phyloP scores from a whole-genome alignment of 225 moss, liverwort and hornwort genomes.

The Lunularia cruciata region DNA sequence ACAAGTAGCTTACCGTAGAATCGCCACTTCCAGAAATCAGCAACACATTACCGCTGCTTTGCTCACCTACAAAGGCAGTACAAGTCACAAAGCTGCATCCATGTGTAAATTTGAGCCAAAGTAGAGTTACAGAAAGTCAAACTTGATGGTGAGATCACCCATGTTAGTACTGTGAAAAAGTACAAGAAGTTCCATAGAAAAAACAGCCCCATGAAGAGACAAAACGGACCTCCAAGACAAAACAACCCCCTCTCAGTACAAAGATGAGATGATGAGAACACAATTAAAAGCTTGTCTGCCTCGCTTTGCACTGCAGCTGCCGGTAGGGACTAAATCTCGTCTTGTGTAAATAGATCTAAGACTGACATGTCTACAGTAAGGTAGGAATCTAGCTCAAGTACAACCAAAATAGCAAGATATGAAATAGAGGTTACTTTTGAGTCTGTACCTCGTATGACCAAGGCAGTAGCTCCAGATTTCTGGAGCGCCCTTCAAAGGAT shows the following conservation, averaged over 20 bases:
- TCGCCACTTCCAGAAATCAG: conserved; percentile 94
- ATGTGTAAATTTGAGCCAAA: conserved; percentile 40
- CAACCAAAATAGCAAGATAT: no score
- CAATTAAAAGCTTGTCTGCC: background rate
- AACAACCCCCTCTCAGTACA: background rate
- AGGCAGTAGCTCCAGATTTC: conserved; percentile 91
- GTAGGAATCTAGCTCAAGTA: no score
- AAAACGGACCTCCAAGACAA: background rate
- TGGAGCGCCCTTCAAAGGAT: conserved; percentile 71
- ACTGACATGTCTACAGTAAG: no score
- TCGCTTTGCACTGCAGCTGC: no score
- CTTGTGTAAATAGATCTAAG: no score
- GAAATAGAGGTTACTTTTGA: background rate
- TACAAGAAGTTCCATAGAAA: no score
- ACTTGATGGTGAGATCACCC: no score
- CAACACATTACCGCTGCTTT: conserved; percentile 43
- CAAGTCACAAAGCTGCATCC: conserved; percentile 94
- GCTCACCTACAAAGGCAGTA: conserved; percentile 80
- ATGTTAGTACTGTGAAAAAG: background rate
- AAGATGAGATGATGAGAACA: background rate
- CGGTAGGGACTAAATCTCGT: no score
- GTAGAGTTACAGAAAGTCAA: background rate
- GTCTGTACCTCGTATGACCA: conserved; percentile 78
- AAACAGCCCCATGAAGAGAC: background rate
- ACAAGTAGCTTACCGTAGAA: conserved; percentile 51